phyloP scores from a whole-genome alignment of 768 basidiomycete species.

The Naganishia antarctica region DNA sequence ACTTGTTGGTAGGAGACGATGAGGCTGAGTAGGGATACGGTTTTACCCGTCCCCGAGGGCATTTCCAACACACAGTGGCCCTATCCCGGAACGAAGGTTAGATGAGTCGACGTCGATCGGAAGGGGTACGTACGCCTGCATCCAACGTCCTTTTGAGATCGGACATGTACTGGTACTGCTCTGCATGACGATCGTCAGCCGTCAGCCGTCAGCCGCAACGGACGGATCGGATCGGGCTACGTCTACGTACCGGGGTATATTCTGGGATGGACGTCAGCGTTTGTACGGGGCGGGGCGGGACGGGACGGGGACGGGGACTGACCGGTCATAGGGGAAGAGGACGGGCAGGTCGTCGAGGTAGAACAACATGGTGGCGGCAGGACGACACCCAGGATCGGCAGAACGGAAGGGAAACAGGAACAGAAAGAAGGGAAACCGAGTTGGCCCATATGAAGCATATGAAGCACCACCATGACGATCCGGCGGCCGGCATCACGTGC shows the following conservation, averaged over 20 bases:
- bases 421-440: no score
- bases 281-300: no score
- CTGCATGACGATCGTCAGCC: conserved; percentile 54
- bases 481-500: conserved; percentile 7
- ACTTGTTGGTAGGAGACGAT: conserved; percentile 99
- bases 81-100: no score
- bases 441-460: no score
- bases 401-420: no score
- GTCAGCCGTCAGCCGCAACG: no score
- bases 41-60: conserved; percentile 99
- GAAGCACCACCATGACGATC: no score
- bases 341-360: conserved; percentile 64
- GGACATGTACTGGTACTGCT: conserved; percentile 99
- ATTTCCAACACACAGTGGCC: conserved; percentile 99
- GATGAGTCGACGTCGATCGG: no score
- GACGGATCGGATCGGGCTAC: no score
- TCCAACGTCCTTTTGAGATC: conserved; percentile 95
- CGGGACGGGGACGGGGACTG: conserved; percentile 23
- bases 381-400: no score
- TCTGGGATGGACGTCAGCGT: conserved; percentile 74
- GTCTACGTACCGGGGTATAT: conserved; percentile 76
- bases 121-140: conserved; percentile 75
- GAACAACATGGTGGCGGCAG: conserved; percentile 63
- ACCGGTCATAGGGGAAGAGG: conserved; percentile 56
- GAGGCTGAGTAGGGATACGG: conserved; percentile 85